Base-by-base conservation (phyloP, 345 rosid species). In the Fremontodendron californicum region DNA sequence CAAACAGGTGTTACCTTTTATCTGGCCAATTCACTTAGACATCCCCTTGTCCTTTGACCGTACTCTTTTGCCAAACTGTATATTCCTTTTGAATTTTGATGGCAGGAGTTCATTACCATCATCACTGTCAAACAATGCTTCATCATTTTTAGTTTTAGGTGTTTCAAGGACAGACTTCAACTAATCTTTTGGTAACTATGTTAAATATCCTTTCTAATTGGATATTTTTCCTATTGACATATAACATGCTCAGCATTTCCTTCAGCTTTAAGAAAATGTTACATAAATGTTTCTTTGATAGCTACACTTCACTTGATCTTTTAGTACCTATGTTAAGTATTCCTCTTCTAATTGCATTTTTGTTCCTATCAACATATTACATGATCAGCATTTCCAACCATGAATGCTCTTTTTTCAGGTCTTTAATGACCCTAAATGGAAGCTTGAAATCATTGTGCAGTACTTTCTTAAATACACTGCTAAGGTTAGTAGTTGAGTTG, bases 351-450 rank as follows among this genome's bases (percentile, higher is more conserved):
- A 29, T 16, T 27, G 37, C 60, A 39, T 29, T 69, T 69, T 37
- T 52, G 40, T 63, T 31, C 19, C 11, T 69, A 64, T 10, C 0
- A 7, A 19, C 42, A 9, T 66, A 57, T 54, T n/a, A 33, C 52
- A 68, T 40, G 46, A 33, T 51, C 69, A n/a, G 25, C 25, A 37
- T 71, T 64, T 21, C 62, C 45, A 10, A 43, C 68, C 25, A 40
- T 25, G 33, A 29, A 35, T n/a, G 37, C 45, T 76, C 33, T n/a
- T 71, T 55, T 68, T 83, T 74, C 91, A 93, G 97, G 88, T 80
- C 39, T 91, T 93, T 70, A 75, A 81, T 42, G 86, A 92, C 71
- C 91, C 94, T 57, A 93, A 87, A 78, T 90, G 96, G 99, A 95
- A 95, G 87, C 85, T 90, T 73, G 96, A 88, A 83, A 82, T 95